Conservation (phyloP, 805 yeast genomes). For the Wickerhamomyces bisporus region DNA sequence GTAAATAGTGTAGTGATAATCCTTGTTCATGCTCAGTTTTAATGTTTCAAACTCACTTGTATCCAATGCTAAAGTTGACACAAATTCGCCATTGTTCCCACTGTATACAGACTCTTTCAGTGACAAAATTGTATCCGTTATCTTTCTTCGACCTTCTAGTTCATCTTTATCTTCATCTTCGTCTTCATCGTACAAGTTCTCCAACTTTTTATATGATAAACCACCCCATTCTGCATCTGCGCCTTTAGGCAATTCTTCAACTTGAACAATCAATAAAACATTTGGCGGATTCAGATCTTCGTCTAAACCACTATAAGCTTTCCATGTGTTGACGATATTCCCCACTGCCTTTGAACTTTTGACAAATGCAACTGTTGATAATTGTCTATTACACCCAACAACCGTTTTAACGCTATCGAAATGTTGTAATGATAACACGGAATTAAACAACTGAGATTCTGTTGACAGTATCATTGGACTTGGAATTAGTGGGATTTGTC, state of each 20-base stretch:
- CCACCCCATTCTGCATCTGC: slow-evolving; percentile 80
- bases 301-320: slow-evolving; percentile 29
- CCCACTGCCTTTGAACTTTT: slow-evolving; percentile 29
- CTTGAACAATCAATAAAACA: slow-evolving; percentile 46
- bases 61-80: slow-evolving; percentile 19
- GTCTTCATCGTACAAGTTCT: slow-evolving; percentile 34
- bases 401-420: slow-evolving; percentile 57
- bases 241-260: slow-evolving; percentile 53
- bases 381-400: slow-evolving; percentile 39
- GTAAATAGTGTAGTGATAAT: slow-evolving; percentile 20
- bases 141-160: slow-evolving; percentile 3
- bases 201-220: slow-evolving; percentile 36
- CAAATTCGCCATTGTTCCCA: slow-evolving; percentile 14
- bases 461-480: slow-evolving; percentile 48
- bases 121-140: not conserved
- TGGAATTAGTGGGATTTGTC: slow-evolving; percentile 88
- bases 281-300: slow-evolving; percentile 22
- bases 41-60: too few species aligned
- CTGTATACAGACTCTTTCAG: slow-evolving; percentile 5
- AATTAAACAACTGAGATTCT: slow-evolving; percentile 27
- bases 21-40: slow-evolving; percentile 10
- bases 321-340: slow-evolving; percentile 39
- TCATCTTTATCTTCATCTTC: slow-evolving; percentile 32
- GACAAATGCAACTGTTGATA: slow-evolving; percentile 52
- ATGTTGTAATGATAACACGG: slow-evolving; percentile 68